phyloP scores from a whole-genome alignment of 2,329 filamentous ascomycete species.

The Fusarium anguioides region DNA sequence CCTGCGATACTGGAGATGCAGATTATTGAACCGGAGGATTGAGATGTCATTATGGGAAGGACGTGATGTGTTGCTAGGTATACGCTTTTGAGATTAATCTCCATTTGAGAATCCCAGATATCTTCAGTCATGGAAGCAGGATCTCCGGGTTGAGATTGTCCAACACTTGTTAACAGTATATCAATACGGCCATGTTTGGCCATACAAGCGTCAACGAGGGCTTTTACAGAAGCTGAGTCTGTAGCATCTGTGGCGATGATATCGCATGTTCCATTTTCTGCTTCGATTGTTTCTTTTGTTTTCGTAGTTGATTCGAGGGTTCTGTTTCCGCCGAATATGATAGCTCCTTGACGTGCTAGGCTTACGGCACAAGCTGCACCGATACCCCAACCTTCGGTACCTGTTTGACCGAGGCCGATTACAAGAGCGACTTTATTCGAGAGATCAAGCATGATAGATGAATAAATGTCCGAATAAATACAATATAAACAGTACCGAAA shows the following conservation, averaged over 20 bases:
- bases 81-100: constrained; percentile 66
- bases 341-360: constrained; percentile 60
- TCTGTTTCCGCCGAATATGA: constrained; percentile 63
- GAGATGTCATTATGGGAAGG: constrained; percentile 65
- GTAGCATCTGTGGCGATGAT: constrained; percentile 64
- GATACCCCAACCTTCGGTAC: constrained; percentile 61
- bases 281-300: constrained; percentile 54
- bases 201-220: constrained; percentile 63
- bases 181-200: constrained; percentile 66
- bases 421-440: constrained; percentile 58
- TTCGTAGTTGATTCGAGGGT: constrained; percentile 53
- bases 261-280: constrained; percentile 50
- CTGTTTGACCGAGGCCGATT: constrained; percentile 59
- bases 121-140: constrained; percentile 61
- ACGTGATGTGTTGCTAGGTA: constrained; percentile 65
- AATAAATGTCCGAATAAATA: accelerated
- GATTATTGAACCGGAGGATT: constrained; percentile 56
- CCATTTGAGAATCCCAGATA: constrained; percentile 63
- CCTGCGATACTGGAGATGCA: constrained; percentile 64
- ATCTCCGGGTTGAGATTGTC: constrained; percentile 63
- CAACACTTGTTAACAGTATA: constrained; percentile 71
- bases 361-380: constrained; percentile 61
- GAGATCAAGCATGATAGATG: constrained; percentile 51
- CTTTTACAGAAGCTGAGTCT: constrained; percentile 61
- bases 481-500: accelerated